phyloP scores from a whole-genome alignment of 2,329 filamentous ascomycete genomes.

The Microsporum audouinii region DNA sequence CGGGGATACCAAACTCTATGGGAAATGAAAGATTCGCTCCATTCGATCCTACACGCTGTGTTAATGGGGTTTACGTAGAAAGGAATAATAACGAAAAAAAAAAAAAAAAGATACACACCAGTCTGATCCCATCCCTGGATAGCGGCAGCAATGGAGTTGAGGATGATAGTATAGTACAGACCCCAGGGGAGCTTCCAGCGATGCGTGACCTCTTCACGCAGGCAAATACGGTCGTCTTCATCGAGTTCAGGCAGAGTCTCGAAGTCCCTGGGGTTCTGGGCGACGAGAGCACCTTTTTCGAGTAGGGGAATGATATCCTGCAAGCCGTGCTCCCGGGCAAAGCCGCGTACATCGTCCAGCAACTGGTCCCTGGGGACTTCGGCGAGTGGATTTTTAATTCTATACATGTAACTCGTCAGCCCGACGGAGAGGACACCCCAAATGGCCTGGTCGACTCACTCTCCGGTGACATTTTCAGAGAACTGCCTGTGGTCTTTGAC shows the following conservation, averaged over 20 bases:
- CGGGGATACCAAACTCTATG: constrained; percentile 36
- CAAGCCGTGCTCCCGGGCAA: constrained; percentile 49
- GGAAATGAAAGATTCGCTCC: constrained; percentile 45
- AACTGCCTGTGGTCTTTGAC: constrained; percentile 14
- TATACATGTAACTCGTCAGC: constrained; percentile 14
- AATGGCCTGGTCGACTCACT: constrained; percentile 17
- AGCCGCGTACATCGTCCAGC: constrained; percentile 23
- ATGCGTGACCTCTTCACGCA: constrained; percentile 36
- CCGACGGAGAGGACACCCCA: neutral
- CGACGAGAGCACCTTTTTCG: constrained; percentile 53
- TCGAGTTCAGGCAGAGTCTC: constrained; percentile 52
- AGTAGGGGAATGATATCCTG: constrained; percentile 40
- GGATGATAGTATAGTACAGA: constrained; percentile 40
- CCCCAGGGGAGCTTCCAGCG: constrained; percentile 39
- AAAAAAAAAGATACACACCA: constrained; percentile 17
- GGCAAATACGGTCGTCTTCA: constrained; percentile 35
- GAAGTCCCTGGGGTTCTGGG: constrained; percentile 55
- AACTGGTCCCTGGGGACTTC: constrained; percentile 24
- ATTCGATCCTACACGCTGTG: constrained; percentile 30
- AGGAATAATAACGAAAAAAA: neutral
- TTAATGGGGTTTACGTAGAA: neutral
- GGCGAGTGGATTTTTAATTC: constrained; percentile 27
- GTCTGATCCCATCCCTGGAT: constrained; percentile 46
- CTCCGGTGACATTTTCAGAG: constrained; percentile 25
- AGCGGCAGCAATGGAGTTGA: constrained; percentile 44